These are phyloP conservation scores for Plantago coronopus DNA, from an alignment of 305 asterid genomes.

Conservation along the genomic window DNA sequence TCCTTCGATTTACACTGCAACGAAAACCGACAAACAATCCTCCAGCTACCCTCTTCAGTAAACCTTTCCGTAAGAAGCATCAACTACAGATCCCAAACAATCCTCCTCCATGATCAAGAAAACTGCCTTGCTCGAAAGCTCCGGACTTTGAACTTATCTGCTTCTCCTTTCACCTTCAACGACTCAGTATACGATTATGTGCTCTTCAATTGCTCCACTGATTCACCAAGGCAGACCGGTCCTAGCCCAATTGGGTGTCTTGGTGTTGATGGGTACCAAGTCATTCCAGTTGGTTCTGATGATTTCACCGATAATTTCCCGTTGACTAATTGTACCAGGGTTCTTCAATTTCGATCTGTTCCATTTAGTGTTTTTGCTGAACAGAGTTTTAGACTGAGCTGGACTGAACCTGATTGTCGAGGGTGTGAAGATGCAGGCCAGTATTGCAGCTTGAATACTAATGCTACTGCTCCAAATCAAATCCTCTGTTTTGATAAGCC, in stretches of 20 bases:
- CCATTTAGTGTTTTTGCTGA: not conserved
- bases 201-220: constrained; percentile 30
- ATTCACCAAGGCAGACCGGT: not conserved
- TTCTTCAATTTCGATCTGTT: constrained; percentile 12
- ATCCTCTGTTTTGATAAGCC: constrained; percentile 15
- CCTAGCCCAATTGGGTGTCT: not conserved
- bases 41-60: constrained; percentile 24
- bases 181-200: not conserved
- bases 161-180: constrained; percentile 13
- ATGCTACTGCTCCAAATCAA: not conserved
- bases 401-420: constrained; percentile 38
- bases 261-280: not conserved
- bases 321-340: constrained; percentile 18
- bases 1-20: constrained; percentile 35
- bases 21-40: constrained; percentile 17
- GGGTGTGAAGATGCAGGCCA: constrained; percentile 24
- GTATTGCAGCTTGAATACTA: constrained; percentile 6
- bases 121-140: constrained; percentile 23
- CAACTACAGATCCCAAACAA: constrained; percentile 20
- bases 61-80: constrained; percentile 18
- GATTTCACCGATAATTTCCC: rapidly evolving
- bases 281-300: not conserved
- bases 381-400: constrained; percentile 13
- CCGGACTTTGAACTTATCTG: constrained; percentile 18
- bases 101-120: constrained; percentile 19